A percentile compares a stretch with the other conserved stretches of the same genome.
These are phyloP conservation scores for Hypoxylon sp. DNA, from an alignment of 2,329 filamentous ascomycete species.

Conservation along the genomic window DNA sequence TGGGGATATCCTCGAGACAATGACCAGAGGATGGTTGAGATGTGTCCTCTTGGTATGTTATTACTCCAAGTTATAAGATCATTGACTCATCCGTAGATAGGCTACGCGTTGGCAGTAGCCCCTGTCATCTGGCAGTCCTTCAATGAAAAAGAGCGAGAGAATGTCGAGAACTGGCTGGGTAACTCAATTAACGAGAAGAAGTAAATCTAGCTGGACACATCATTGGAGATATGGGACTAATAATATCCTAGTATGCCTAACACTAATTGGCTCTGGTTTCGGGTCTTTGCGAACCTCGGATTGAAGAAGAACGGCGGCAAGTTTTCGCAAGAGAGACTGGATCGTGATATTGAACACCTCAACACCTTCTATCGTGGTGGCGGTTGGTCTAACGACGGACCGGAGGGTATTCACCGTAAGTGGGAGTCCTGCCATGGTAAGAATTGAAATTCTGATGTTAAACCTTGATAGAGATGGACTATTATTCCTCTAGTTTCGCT, in stretches of 20 bases:
- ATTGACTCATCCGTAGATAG: constrained; percentile 48
- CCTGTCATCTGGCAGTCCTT: constrained; percentile 76
- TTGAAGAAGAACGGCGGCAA: constrained; percentile 80
- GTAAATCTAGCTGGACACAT: constrained; percentile 57
- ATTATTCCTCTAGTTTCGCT: constrained; percentile 86
- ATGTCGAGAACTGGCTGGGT: constrained; percentile 80
- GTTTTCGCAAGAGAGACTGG: constrained; percentile 78
- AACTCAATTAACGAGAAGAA: constrained; percentile 84
- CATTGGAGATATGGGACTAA: constrained; percentile 32
- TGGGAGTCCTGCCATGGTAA: not conserved
- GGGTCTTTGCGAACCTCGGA: constrained; percentile 86
- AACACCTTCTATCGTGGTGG: constrained; percentile 86
- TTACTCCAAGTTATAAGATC: not conserved
- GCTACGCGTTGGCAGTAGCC: constrained; percentile 80
- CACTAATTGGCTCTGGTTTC: constrained; percentile 83
- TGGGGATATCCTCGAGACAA: constrained; percentile 84
- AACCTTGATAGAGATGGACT: constrained; percentile 76
- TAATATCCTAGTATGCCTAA: constrained; percentile 74
- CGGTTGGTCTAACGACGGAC: constrained; percentile 87
- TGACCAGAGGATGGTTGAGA: constrained; percentile 88
- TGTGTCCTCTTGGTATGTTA: constrained; percentile 77
- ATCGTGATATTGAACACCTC: constrained; percentile 82
- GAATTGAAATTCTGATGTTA: constrained; percentile 25
- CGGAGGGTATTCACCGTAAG: constrained; percentile 78
- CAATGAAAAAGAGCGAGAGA: constrained; percentile 71